phyloP scores from a whole-genome alignment of 2,329 filamentous ascomycete genomes.

The Aspergillus glaucus region DNA sequence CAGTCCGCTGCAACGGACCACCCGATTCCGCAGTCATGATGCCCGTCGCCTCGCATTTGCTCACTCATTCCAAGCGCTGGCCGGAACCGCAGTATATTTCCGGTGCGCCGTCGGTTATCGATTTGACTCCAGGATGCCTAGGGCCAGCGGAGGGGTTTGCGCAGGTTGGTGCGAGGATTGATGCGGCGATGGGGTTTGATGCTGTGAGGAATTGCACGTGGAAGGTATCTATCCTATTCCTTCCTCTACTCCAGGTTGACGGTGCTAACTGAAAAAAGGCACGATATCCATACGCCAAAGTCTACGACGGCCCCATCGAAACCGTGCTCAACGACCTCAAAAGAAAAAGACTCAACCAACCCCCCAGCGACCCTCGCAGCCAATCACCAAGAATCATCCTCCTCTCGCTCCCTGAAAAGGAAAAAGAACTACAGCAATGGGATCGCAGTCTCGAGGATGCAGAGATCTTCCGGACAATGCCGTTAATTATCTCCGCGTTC shows the following conservation, averaged over 20 bases:
- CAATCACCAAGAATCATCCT: too few relatives aligned
- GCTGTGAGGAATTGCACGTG: background rate
- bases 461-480: background rate
- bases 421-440: too few relatives aligned
- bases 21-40: background rate
- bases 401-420: too few relatives aligned
- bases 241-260: background rate
- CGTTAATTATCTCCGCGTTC: background rate
- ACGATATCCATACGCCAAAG: background rate
- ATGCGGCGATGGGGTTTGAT: background rate
- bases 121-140: background rate
- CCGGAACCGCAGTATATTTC: background rate
- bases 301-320: background rate
- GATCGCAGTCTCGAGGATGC: background rate
- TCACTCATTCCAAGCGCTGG: background rate
- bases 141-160: background rate
- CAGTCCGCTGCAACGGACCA: background rate
- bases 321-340: too few relatives aligned
- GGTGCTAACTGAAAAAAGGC: background rate
- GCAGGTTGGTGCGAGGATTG: background rate
- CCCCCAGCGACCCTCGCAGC: too few relatives aligned
- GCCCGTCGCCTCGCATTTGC: background rate
- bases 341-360: too few relatives aligned
- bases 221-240: background rate
- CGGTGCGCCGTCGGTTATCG: background rate